Evolutionary conservation across 225 moss, liverwort and hornwort genomes (phyloP).

Genomic region (Pleurozium schreberi): DNA sequence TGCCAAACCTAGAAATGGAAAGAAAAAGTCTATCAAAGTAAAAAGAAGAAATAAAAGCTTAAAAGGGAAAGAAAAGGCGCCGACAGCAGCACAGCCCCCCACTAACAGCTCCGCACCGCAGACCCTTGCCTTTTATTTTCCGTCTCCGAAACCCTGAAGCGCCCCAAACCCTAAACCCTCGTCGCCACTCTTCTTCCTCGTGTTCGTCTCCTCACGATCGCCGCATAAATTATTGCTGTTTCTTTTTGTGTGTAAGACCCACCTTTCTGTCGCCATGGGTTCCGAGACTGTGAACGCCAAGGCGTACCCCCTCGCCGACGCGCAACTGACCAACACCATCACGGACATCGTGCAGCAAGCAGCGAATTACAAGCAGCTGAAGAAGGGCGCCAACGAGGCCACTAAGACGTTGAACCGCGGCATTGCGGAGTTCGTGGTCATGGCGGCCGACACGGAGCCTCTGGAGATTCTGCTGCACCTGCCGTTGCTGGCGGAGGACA

Average conservation of each 20-base stretch:
- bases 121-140: not conserved
- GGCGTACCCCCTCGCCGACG: constrained; percentile 86
- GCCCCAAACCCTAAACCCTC: not conserved
- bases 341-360: constrained; percentile 97
- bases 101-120: too few species aligned
- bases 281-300: constrained; percentile 72
- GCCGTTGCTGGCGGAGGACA: constrained; percentile 93
- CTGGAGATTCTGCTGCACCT: constrained; percentile 89
- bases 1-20: not conserved
- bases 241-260: not conserved
- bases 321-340: constrained; percentile 76
- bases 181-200: not conserved
- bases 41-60: not conserved
- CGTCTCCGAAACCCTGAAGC: not conserved
- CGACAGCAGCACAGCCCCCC: not conserved
- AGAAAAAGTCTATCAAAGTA: not conserved
- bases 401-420: constrained; percentile 97
- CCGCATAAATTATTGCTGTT: not conserved
- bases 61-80: not conserved
- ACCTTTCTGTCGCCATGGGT: constrained; percentile 22
- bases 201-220: not conserved
- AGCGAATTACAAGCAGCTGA: constrained; percentile 96
- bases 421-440: constrained; percentile 96
- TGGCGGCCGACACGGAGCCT: constrained; percentile 98
- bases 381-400: constrained; percentile 98